Evolutionary conservation across 768 basidiomycete genomes (phyloP).

Genomic region (Phanerochaete carnosa): DNA sequence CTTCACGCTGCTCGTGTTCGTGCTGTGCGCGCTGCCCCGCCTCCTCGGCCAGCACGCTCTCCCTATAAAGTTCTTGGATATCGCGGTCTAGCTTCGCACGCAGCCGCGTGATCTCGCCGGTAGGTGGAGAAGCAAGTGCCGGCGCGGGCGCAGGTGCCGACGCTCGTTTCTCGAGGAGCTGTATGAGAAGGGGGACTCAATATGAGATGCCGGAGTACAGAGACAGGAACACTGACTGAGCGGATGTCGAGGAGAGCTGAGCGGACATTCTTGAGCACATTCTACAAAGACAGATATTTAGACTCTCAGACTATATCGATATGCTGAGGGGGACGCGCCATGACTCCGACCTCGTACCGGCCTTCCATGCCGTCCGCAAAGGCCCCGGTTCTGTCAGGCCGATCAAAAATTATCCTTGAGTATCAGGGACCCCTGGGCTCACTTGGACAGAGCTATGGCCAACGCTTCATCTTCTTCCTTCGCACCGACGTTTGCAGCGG

Average conservation of each 20-base stretch:
- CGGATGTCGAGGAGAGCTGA: slow-evolving; percentile 1
- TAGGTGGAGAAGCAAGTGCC: neutral
- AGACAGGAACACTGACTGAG: neutral
- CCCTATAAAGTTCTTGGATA: slow-evolving; percentile 7
- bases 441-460: slow-evolving; percentile 1
- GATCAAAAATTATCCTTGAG: neutral
- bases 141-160: neutral
- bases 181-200: neutral
- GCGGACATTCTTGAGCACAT: slow-evolving; percentile 1
- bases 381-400: neutral
- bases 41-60: neutral
- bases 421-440: neutral
- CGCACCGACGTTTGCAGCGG: neutral
- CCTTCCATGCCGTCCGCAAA: neutral
- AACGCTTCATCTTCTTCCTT: neutral
- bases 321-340: neutral
- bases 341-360: neutral
- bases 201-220: neutral
- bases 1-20: neutral
- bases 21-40: neutral
- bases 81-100: slow-evolving; percentile 2
- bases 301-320: neutral
- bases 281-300: neutral
- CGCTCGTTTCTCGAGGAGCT: neutral
- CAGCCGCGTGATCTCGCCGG: neutral